Base-by-base conservation (phyloP, 1,284 basidiomycete species). In the Leccinum subrobustum region DNA sequence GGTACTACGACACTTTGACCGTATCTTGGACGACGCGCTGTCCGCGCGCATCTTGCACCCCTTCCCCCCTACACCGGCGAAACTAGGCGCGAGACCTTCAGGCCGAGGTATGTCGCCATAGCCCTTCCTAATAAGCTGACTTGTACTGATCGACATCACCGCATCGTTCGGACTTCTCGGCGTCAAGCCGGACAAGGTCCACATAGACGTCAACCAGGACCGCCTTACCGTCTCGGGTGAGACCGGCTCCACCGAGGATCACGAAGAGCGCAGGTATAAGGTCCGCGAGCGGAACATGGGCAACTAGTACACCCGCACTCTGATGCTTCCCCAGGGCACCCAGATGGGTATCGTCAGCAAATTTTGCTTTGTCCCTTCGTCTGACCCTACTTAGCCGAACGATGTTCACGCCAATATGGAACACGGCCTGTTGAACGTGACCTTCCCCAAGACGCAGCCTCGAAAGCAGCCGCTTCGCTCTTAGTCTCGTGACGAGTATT, bases 131-230 rank as follows among this genome's bases (percentile, higher is more conserved):
- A 31, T 31, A 31, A 31, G 23, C 14, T 25, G 23, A 23, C 20
- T 47, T 6, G 42, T n/a, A 44, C 42, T 48, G 44, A 48, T 14
- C 25, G 16, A 51, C 16, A 25, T 27, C 16, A 50, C 76, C 0
- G 82, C 81, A 16, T 72, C 75, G 3, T 81, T 84, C 57, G 82
- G 84, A 54, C 68, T 84, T 18, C 81, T 82, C 3, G 81, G 82
- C 5, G n/a, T 83, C 56, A 76, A 73, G 64, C 75, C 78, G 44
- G 76, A 80, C 12, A 67, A 80, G 31, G 74, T 84, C 54, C 54
- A 61, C 54, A 77, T 83, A 53, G 78, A 81, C 56, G 67, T 81
- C 50, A 73, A 77, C 56, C 74, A 78, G 54, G 75, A 78, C 60
- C 73, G 77, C 23, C 74, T 85, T 54, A 78, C 69, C 55, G 62